These are phyloP conservation scores for Panicum hallii DNA, from an alignment of 202 grass and related monocot species.

Conservation along the genomic window DNA sequence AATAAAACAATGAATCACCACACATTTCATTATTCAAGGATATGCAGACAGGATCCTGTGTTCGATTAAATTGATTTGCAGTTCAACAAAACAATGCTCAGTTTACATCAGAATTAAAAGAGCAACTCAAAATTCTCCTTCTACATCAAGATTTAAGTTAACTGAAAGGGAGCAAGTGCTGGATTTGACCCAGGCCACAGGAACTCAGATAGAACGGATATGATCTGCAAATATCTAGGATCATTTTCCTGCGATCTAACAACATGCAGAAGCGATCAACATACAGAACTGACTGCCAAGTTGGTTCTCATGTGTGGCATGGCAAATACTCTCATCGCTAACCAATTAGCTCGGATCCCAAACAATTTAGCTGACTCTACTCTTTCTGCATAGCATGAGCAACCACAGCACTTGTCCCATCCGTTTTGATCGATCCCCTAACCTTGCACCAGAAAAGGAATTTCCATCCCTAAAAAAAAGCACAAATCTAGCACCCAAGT, in stretches of 20 bases:
- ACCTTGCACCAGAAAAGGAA: not conserved
- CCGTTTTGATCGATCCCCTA: not conserved
- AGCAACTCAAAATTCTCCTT: not conserved
- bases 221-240: conserved; percentile 1
- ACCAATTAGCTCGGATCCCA: conserved; percentile 16
- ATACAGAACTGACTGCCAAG: not conserved
- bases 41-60: not conserved
- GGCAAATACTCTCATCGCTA: not conserved
- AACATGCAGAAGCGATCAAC: conserved; percentile 8
- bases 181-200: not conserved
- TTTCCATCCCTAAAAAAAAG: not conserved
- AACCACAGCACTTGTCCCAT: not conserved
- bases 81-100: conserved; percentile 15
- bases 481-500: conserved; percentile 18
- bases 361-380: not conserved
- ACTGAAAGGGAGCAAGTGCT: not conserved
- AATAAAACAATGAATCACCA: not conserved
- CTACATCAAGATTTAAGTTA: not conserved
- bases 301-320: not conserved
- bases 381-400: not conserved
- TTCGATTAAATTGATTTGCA: not conserved
- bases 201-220: not conserved
- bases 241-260: not conserved
- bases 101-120: not conserved
- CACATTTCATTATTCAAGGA: not conserved